phyloP scores from a whole-genome alignment of 441 rosid genomes.

The Populus hybrid region DNA sequence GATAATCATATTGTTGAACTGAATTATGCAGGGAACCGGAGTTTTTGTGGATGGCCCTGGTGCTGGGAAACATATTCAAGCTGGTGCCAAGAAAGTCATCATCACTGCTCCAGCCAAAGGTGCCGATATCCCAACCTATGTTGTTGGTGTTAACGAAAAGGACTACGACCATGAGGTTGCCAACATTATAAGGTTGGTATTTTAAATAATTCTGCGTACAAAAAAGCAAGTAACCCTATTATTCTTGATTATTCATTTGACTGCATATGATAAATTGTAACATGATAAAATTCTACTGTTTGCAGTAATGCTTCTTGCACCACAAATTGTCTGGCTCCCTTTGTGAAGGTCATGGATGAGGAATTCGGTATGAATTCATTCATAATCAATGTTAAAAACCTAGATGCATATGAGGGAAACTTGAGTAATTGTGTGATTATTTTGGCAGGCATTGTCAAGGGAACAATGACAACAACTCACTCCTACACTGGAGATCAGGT shows the following conservation, averaged over 20 bases:
- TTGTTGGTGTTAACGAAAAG: conserved; percentile 84
- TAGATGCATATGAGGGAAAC: background rate
- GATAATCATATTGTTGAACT: background rate
- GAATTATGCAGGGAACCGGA: conserved; percentile 69
- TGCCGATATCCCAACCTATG: conserved; percentile 95
- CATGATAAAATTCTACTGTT: background rate
- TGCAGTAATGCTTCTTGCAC: conserved; percentile 98
- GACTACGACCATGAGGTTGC: conserved; percentile 76
- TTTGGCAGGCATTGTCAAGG: conserved; percentile 86
- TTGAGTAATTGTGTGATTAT: background rate
- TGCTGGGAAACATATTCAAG: conserved; percentile 95
- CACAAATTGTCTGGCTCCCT: conserved; percentile 94
- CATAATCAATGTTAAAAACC: background rate
- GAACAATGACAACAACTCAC: conserved; percentile 98
- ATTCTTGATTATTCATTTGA: background rate
- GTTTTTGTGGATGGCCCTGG: conserved; percentile 94
- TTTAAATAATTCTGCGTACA: background rate
- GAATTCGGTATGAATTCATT: conserved; percentile 58
- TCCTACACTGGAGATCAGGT: conserved; percentile 99
- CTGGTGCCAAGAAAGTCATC: conserved; percentile 90
- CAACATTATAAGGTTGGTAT: conserved; percentile 69
- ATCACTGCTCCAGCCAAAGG: conserved; percentile 99
- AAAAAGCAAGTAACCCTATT: background rate
- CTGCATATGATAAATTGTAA: background rate
- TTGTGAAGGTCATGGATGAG: conserved; percentile 84